Evolutionary conservation across 2,329 filamentous ascomycete species (phyloP).

Genomic region (Penicillium italicum): DNA sequence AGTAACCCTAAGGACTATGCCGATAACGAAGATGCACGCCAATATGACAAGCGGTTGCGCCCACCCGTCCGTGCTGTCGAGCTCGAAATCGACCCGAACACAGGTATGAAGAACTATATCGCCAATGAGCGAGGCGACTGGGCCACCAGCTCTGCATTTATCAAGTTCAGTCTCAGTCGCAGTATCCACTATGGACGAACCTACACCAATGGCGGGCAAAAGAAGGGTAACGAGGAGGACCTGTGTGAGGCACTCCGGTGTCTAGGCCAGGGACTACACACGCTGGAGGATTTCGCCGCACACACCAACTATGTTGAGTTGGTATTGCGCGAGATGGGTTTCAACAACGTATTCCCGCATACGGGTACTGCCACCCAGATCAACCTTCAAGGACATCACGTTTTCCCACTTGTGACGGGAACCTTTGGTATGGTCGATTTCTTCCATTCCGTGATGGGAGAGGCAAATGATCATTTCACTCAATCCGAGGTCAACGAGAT

Average conservation of each 20-base stretch:
- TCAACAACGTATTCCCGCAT: constrained; percentile 67
- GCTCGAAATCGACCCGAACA: constrained; percentile 67
- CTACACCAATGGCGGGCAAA: constrained; percentile 64
- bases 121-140: constrained; percentile 82
- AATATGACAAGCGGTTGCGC: constrained; percentile 71
- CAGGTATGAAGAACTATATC: constrained; percentile 99
- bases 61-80: constrained; percentile 70
- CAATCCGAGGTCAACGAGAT: constrained; percentile 82
- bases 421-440: constrained; percentile 80
- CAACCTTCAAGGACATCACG: constrained; percentile 60
- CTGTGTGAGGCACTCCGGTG: constrained; percentile 76
- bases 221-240: constrained; percentile 66
- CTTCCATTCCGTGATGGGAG: constrained; percentile 70
- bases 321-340: constrained; percentile 68
- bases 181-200: constrained; percentile 74
- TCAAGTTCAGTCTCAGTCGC: constrained; percentile 69
- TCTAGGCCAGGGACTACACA: constrained; percentile 72
- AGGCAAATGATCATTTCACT: constrained; percentile 78
- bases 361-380: constrained; percentile 66
- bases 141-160: constrained; percentile 84
- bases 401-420: constrained; percentile 70
- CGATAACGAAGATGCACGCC: constrained; percentile 78
- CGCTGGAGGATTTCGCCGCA: constrained; percentile 73
- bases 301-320: constrained; percentile 84
- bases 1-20: constrained; percentile 79